These are phyloP conservation scores for Gonapodya prolifera DNA, from an alignment of 192 early-diverging fungal species.

Conservation along the genomic window DNA sequence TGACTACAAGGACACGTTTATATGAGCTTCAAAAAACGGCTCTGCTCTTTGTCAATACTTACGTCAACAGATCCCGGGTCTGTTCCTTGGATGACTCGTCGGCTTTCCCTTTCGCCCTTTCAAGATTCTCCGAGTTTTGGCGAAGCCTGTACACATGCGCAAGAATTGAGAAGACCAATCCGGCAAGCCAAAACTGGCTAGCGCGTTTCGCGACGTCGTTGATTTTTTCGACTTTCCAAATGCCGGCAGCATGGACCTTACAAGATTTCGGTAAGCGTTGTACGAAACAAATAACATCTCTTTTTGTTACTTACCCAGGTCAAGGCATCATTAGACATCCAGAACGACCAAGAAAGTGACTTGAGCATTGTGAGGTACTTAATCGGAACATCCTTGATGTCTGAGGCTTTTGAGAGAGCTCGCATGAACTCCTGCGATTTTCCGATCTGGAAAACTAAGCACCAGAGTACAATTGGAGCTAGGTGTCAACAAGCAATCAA, in stretches of 20 bases:
- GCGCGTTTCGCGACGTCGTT: not conserved
- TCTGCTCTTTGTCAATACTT: not conserved
- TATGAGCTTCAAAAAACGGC: not conserved
- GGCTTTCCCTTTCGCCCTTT: not conserved
- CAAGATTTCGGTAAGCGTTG: not conserved
- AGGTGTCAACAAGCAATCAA: not conserved
- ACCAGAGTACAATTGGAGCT: not conserved
- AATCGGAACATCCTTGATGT: not conserved
- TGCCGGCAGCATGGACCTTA: not conserved
- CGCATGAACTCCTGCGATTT: conserved; percentile 4
- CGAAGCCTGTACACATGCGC: not conserved
- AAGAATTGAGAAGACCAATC: not conserved
- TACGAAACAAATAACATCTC: not conserved
- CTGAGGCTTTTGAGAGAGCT: not conserved
- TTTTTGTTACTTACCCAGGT: not conserved
- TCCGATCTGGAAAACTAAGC: conserved; percentile 2
- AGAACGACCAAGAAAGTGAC: not conserved
- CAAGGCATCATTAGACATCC: not conserved
- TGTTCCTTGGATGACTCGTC: not conserved
- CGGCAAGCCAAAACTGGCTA: conserved; percentile 2
- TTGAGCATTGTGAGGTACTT: not conserved
- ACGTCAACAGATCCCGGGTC: not conserved
- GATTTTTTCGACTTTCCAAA: not conserved
- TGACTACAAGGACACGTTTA: not conserved
- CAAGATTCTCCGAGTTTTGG: not conserved